Evolutionary conservation across 805 yeast genomes (phyloP), one percentile per base, ranked within the genome.

Genomic region (Saccharomyces eubayanus): DNA sequence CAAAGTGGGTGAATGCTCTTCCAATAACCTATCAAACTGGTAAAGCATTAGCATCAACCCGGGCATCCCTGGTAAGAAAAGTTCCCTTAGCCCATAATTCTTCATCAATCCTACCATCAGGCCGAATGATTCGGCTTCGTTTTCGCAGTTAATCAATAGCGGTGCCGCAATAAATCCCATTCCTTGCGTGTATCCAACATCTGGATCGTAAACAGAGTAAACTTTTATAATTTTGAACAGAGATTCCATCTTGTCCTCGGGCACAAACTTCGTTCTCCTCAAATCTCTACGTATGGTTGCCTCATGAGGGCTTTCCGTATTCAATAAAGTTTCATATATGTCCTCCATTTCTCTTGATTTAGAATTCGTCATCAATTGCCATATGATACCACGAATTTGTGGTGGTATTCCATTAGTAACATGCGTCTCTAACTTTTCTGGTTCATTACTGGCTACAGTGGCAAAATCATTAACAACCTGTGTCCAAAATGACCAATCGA

Each of bases 171-270:
- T 81, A 64, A 94, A 94, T 1, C 96, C 96, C 97, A 94, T 90
- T 6, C 99, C 98, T 70, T 94, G 99, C 1, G 97, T 94, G 65
- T 94, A 94, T 0, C 99, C 99, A 50, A 94, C 97, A 51, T 91
- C 97, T 1, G 87, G 83, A 68, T 94, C 98, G 67, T 81, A 85
- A 49, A 89, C 72, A 24, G 94, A 82, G 72, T 92, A 94, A 0
- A 90, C 91, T 64, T 87, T 87, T 57, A 94, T 79, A 29, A 94
- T 84, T 53, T 83, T 82, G 64, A 76, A 87, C 36, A 94, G 72
- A 50, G 88, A 83, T 31, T 80, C 84, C 11, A 77, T 72, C 62
- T 84, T 83, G 50, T 82, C 81, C 31, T 64, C 64, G 14, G 88
- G 80, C 56, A 87, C 85, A 70, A 89, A 89, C 53, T 91, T 82